Evolutionary conservation across 2,329 filamentous ascomycete species (phyloP), one percentile per base, ranked within the genome.

Genomic region (Cordyceps fumosorosea): DNA sequence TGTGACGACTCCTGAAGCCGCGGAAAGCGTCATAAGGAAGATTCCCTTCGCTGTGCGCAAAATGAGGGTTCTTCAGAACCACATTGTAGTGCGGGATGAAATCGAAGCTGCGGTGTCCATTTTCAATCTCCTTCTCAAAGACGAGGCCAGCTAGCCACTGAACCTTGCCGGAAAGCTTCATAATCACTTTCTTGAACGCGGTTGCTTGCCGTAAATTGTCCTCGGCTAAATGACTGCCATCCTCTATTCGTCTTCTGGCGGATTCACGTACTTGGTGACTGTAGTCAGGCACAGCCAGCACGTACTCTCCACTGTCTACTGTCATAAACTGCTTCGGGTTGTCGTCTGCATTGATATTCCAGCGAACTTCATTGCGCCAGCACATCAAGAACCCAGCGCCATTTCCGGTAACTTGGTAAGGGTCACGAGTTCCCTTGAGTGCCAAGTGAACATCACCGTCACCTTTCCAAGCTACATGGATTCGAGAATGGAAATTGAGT

Each of bases 341-440:
- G 67, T 96, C 87, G 57, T 91, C 88, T 57, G 88, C 86, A 63
- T 93, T 89, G 57, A 99, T 86, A 64, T 88, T 89, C 86, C 91
- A 96, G 64, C 85, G 86, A 44, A 99, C 93, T 73, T 97, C 90
- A 69, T 92, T 96, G 58, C 95, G 89, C 93, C 93, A 99, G 73
- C 96, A 98, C 92, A 99, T 97, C 50, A 98, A 84, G 71, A 99
- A 96, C 5, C 95, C 95, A 40, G 93, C 93, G 45, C 95, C 95
- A 67, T 93, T 89, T 10, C 93, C 93, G 45, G 92, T 97, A 51
- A 99, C 88, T 64, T 90, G 84, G 72, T 99, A 99, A 2, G 95
- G 95, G 75, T 99, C 93, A 62, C 96, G 85, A 59, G 93, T 86
- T 71, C 90, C 91, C 77, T 99, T 99, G 40, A 99, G 82, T 37